phyloP scores from a whole-genome alignment of 495 filamentous ascomycete species.

The Annulohypoxylon moriforme region DNA sequence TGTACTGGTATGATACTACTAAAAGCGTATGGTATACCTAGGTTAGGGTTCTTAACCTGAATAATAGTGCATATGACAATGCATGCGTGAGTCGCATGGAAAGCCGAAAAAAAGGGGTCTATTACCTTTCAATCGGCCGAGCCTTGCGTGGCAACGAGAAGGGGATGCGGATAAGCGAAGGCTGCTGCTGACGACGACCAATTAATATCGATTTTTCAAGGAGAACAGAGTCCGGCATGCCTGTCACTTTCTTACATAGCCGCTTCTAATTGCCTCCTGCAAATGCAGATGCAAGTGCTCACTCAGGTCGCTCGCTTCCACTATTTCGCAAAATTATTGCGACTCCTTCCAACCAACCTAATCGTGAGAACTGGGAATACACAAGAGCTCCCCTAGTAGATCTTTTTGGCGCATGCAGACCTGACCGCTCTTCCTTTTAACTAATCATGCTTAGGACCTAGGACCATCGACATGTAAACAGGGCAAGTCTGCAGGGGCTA shows the following conservation, averaged over 20 bases:
- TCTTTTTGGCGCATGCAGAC: conserved; percentile 27
- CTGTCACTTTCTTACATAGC: conserved; percentile 32
- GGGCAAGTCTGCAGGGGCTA: conserved; percentile 32
- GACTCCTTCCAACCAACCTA: conserved; percentile 20
- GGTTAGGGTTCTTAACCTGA: conserved; percentile 21
- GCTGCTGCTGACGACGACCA: conserved; percentile 30
- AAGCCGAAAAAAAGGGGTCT: conserved; percentile 23
- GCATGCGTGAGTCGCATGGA: background rate
- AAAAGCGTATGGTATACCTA: background rate
- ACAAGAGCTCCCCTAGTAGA: conserved; percentile 15
- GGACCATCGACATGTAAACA: conserved; percentile 32
- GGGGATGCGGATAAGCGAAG: conserved; percentile 34
- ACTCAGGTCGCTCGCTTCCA: conserved; percentile 32
- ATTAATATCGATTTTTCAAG: conserved; percentile 26
- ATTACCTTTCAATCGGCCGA: conserved; percentile 15
- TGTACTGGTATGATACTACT: background rate
- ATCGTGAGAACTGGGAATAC: conserved; percentile 20
- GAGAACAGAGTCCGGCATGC: conserved; percentile 19
- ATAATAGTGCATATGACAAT: background rate
- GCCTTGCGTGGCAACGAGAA: conserved; percentile 25
- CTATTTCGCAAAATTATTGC: conserved; percentile 15
- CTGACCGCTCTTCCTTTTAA: conserved; percentile 41
- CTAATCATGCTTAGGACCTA: conserved; percentile 30
- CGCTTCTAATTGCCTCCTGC: conserved; percentile 39
- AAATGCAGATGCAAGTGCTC: conserved; percentile 44